phyloP scores from a whole-genome alignment of 2,329 filamentous ascomycete genomes.

The Trichoderma citrinoviride region DNA sequence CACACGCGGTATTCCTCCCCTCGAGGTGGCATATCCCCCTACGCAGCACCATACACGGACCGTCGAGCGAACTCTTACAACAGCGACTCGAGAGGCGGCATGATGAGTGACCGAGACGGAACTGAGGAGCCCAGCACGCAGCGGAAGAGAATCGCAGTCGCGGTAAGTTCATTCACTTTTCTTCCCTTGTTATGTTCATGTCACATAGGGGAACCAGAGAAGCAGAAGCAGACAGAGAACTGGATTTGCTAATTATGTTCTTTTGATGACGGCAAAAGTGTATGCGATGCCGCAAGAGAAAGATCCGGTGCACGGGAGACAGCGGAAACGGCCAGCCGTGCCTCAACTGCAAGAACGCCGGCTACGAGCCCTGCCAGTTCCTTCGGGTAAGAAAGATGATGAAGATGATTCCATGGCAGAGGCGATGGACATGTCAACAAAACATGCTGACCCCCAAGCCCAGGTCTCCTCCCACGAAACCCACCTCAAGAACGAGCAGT shows the following conservation, averaged over 20 bases:
- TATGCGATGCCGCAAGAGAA: constrained; percentile 82
- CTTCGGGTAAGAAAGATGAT: constrained; percentile 62
- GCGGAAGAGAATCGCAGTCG: constrained; percentile 58
- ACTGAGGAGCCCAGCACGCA: constrained; percentile 43
- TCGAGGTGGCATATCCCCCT: constrained; percentile 23
- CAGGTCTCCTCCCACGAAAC: constrained; percentile 37
- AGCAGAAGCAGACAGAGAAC: background rate
- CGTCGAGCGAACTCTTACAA: constrained; percentile 22
- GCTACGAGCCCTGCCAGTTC: constrained; percentile 71
- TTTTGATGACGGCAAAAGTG: constrained; percentile 56
- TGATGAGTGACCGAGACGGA: constrained; percentile 23
- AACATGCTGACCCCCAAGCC: background rate
- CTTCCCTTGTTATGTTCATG: background rate
- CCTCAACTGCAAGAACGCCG: constrained; percentile 75
- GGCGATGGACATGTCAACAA: too few species aligned
- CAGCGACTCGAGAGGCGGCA: constrained; percentile 17
- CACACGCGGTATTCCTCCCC: constrained; percentile 22
- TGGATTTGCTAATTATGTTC: background rate
- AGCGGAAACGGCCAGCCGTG: constrained; percentile 74
- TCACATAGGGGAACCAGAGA: background rate
- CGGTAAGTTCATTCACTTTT: constrained; percentile 43
- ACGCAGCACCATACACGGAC: constrained; percentile 23
- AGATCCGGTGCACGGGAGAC: constrained; percentile 93
- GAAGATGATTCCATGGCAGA: background rate
- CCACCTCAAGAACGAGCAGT: constrained; percentile 28